phyloP scores from a whole-genome alignment of 352 stramenopile species.

The Phytophthora cajani region DNA sequence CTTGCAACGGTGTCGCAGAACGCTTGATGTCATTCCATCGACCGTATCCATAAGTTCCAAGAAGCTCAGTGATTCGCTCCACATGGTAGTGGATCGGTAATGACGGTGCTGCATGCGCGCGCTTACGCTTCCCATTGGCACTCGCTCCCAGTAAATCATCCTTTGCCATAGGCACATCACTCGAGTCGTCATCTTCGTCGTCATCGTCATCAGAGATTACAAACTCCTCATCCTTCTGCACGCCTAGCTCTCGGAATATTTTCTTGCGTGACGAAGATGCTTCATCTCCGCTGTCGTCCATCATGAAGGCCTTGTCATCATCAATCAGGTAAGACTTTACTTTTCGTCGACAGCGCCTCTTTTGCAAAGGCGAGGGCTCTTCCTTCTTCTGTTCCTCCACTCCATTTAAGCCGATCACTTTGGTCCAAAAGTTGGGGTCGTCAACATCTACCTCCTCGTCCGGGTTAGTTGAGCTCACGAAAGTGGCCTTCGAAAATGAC shows the following conservation, averaged over 20 bases:
- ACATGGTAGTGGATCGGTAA: constrained; percentile 49
- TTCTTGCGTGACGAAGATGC: constrained; percentile 35
- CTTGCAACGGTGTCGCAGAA: constrained; percentile 32
- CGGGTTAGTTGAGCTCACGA: constrained; percentile 88
- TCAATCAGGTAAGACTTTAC: constrained; percentile 82
- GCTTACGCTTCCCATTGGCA: constrained; percentile 42
- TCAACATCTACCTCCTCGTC: constrained; percentile 91
- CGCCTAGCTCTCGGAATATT: constrained; percentile 19
- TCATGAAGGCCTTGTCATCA: constrained; percentile 31
- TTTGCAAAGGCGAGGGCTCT: constrained; percentile 79
- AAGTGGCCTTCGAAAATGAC: constrained; percentile 94
- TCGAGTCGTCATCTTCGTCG: constrained; percentile 68
- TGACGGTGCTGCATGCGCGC: constrained; percentile 27
- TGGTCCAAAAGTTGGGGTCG: constrained; percentile 95
- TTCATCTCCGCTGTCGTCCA: constrained; percentile 66
- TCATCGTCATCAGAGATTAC: constrained; percentile 76
- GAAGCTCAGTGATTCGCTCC: constrained; percentile 52
- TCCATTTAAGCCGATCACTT: constrained; percentile 89
- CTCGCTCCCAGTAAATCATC: constrained; percentile 44
- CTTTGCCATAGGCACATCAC: constrained; percentile 50
- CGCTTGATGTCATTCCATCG: constrained; percentile 80
- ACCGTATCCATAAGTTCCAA: constrained; percentile 82
- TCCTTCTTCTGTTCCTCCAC: constrained; percentile 66
- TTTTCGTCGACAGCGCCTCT: constrained; percentile 68
- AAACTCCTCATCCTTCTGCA: constrained; percentile 69